phyloP scores from a whole-genome alignment of 371 early-diverging fungal genomes.

The Batrachochytrium dendrobatidis region DNA sequence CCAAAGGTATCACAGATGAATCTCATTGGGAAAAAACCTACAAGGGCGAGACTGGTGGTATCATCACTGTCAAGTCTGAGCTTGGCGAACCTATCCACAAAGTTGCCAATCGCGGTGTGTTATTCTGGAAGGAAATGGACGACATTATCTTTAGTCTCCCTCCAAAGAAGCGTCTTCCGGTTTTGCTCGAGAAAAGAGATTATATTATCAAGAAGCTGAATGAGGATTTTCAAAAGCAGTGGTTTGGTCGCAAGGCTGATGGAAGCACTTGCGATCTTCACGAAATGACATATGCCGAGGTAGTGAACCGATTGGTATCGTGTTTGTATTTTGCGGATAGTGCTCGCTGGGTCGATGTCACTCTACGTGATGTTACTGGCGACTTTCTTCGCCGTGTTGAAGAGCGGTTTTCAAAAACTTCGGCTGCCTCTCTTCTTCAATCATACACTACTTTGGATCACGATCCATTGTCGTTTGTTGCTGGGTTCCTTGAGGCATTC shows the following conservation, averaged over 20 bases:
- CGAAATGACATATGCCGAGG: constrained; percentile 89
- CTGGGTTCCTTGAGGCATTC: constrained; percentile 72
- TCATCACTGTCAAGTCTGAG: constrained; percentile 90
- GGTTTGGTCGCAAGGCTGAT: constrained; percentile 79
- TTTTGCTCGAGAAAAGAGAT: constrained; percentile 78
- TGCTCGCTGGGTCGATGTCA: constrained; percentile 79
- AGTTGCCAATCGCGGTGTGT: constrained; percentile 90
- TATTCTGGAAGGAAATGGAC: constrained; percentile 92
- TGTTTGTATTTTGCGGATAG: constrained; percentile 74
- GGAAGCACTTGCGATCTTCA: constrained; percentile 32
- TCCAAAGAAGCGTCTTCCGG: constrained; percentile 78
- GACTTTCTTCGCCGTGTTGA: constrained; percentile 87
- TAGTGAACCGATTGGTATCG: constrained; percentile 73
- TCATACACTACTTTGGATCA: constrained; percentile 58
- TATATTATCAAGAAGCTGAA: constrained; percentile 88
- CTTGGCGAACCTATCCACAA: constrained; percentile 96
- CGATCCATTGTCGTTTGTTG: constrained; percentile 58
- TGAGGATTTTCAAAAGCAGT: constrained; percentile 86
- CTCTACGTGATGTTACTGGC: constrained; percentile 74
- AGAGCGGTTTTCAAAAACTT: constrained; percentile 71
- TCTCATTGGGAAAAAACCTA: constrained; percentile 90
- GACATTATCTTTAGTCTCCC: constrained; percentile 84
- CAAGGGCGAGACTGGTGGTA: constrained; percentile 82
- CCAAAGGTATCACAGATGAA: constrained; percentile 72
- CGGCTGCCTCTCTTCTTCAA: constrained; percentile 58